Conservation (phyloP, 306 rosid genomes). For the Astragalus membranaceus region DNA sequence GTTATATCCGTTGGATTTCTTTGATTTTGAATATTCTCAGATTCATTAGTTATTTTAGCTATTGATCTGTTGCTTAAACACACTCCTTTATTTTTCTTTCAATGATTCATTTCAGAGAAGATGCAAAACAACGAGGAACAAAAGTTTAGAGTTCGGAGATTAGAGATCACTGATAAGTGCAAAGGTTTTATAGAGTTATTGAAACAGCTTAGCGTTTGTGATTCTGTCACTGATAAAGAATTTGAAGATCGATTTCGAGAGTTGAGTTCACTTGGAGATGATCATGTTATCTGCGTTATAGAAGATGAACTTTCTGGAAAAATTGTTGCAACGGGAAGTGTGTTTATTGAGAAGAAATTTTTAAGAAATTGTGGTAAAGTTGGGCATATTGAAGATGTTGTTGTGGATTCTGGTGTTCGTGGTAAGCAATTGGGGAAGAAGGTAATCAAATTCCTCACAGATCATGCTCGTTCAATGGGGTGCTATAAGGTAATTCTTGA, state of each 20-base stretch:
- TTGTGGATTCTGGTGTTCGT: constrained; percentile 58
- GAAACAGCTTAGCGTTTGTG: constrained; percentile 63
- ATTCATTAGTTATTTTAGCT: neutral
- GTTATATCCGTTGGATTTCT: no score
- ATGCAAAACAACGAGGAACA: constrained; percentile 36
- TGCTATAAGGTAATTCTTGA: constrained; percentile 86
- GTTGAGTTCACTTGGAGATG: constrained; percentile 47
- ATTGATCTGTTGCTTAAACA: no score
- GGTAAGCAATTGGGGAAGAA: constrained; percentile 51
- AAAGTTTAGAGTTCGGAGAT: constrained; percentile 34
- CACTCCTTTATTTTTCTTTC: neutral
- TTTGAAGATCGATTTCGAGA: constrained; percentile 64
- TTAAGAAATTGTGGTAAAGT: constrained; percentile 70
- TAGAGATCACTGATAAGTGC: constrained; percentile 59
- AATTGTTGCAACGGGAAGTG: constrained; percentile 64
- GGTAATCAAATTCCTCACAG: constrained; percentile 43
- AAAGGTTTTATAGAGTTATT: constrained; percentile 69
- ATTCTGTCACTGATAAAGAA: constrained; percentile 53
- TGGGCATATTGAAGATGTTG: constrained; percentile 76
- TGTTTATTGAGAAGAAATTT: constrained; percentile 54
- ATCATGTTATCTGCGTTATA: constrained; percentile 57
- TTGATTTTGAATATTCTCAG: neutral
- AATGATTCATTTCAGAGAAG: neutral
- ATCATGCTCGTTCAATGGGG: constrained; percentile 57
- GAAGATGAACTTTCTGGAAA: constrained; percentile 47